Evolutionary conservation across 164 flowering plant species (phyloP).

Genomic region (Pachysandra terminalis): DNA sequence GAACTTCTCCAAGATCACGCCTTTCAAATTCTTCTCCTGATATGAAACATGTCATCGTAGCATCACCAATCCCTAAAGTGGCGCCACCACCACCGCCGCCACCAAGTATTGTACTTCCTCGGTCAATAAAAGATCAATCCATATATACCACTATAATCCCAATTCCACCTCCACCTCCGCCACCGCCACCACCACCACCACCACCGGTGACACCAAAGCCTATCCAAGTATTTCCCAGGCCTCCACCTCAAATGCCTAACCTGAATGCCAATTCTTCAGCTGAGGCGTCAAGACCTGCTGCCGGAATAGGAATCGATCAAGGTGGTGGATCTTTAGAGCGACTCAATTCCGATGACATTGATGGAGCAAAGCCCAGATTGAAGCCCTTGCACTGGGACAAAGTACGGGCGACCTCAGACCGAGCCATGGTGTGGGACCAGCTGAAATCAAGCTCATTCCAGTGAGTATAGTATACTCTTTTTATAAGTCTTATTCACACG

Average conservation of each 20-base stretch:
- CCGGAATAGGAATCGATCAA: conserved; percentile 28
- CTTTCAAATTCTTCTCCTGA: conserved; percentile 48
- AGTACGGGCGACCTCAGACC: conserved; percentile 87
- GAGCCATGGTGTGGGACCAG: conserved; percentile 97
- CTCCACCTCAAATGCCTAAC: conserved; percentile 19
- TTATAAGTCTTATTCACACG: not conserved
- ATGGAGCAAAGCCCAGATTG: conserved; percentile 60
- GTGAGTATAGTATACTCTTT: conserved; percentile 59
- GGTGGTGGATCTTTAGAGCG: conserved; percentile 30
- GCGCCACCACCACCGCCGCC: conserved; percentile 22
- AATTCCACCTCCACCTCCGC: conserved; percentile 52
- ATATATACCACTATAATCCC: conserved; percentile 18
- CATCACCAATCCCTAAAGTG: conserved; percentile 30
- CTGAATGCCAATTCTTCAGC: conserved; percentile 19
- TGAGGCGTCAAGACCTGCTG: conserved; percentile 14
- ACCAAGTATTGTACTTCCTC: conserved; percentile 44
- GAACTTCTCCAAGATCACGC: conserved; percentile 74
- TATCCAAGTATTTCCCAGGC: conserved; percentile 16
- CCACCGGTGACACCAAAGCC: conserved; percentile 32
- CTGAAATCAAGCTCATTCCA: conserved; percentile 94
- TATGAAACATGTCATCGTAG: conserved; percentile 34
- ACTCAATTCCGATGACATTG: conserved; percentile 39
- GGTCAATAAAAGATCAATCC: conserved; percentile 27
- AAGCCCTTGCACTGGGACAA: conserved; percentile 99
- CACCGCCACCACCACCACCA: conserved; percentile 62